Base-by-base conservation (phyloP, 306 rosid species). In the Notholithocarpus densiflorus region DNA sequence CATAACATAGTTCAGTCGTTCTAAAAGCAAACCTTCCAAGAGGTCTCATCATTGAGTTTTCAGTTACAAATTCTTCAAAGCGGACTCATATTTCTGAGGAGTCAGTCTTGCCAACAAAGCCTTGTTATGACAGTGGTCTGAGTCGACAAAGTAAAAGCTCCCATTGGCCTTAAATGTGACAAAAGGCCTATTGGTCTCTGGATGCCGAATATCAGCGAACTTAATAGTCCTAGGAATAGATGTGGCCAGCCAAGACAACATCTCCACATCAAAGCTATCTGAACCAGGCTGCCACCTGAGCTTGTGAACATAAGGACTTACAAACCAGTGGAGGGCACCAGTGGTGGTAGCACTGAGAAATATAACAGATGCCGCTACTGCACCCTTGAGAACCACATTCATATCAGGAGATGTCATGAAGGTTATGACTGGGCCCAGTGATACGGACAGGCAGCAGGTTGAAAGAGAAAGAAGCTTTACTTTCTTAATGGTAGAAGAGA, bases 301-400 rank as follows among this genome's bases (percentile, higher is more conserved):
- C 85, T 88, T 93, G 91, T 95, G 98, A 56, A 92, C 66, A 64
- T 93, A 93, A 1, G 98, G 97, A 75, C 92, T 92, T 37, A 93
- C 97, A 18, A 92, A 89, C 98, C 95, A 91, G 88, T 93, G 94
- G 77, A 95, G 92, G 75, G 82, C 89, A 1, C 71, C 91, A 15
- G 96, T 90, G 20, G 92, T 92, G n/a, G 91, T 34, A 20, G 97
- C 98, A 71, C 97, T 90, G 5, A 89, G 21, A 89, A 95, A 91
- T 84, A 95, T 89, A 6, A 91, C 92, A 8, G 98, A 5, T 27
- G 97, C 86, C 64, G 98, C 98, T 37, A 95, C 95, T 1, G 94
- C 98, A 71, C 98, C 96, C 81, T 95, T 95, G 66, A 95, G 84
- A 87, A 93, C 93, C 72, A 95, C 99, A 83, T 95, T 95, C 92